Evolutionary conservation across 164 flowering plant genomes (phyloP), one percentile per base, ranked within the genome.

Genomic region (Dillenia turbinata): DNA sequence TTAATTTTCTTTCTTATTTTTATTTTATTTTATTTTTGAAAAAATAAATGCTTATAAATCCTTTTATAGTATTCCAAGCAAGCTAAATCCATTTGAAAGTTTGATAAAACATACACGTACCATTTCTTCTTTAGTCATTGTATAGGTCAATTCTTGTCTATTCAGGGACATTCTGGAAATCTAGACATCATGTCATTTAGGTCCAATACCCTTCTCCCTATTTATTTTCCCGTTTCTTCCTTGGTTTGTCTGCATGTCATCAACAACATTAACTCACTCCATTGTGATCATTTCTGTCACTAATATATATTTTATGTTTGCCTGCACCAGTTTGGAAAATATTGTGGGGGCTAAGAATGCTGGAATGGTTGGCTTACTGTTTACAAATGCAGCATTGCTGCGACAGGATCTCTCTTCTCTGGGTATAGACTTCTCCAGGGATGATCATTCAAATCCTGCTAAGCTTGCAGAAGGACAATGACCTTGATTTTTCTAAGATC

Each of bases 361-460:
- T 62, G 96, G 96, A 52, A 80, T 91, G n/a, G 60, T 62, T 16
- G 97, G 93, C 49, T 48, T 91, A 56, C 90, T 84, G 9, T 88
- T 88, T 76, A 88, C 79, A 73, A 76, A 66, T 73, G 86, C 79
- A 49, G 69, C 75, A 65, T 63, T 69, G 57, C 84, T 91, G 54
- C 80, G 79, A 33, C 73, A 73, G 12, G 87, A 82, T 57, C 83
- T 88, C n/a, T 73, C 69, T 14, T 55, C 26, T 44, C 66, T 75
- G 22, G 92, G 97, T 2, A 47, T 87, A 60, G 68, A 74, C 33
- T 60, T 71, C 56, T 57, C 71, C 57, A 46, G 56, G 26, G 66
- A 69, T 22, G 40, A 60, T 48, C 52, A 60, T 5, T 44, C 56
- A 52, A 22, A 63, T 63, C 54, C 52, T 49, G 17, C 33, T 33